These are phyloP conservation scores for Baudoinia panamericana DNA, from an alignment of 495 filamentous ascomycete genomes.

Conservation along the genomic window DNA sequence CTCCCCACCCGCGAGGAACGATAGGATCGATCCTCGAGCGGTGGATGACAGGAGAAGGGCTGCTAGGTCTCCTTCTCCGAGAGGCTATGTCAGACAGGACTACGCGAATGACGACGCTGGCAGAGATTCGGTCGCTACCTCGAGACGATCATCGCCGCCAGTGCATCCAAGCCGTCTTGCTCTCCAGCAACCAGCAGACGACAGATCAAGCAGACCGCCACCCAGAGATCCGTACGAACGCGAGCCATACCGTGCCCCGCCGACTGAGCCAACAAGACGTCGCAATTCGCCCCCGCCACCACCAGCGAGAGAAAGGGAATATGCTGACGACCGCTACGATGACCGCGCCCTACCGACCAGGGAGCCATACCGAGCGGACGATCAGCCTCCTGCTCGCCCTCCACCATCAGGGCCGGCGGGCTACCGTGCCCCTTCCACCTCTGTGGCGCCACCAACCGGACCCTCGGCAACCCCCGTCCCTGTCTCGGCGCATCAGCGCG, in stretches of 20 bases:
- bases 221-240: constrained; percentile 18
- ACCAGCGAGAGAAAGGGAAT: constrained; percentile 22
- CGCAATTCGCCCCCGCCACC: constrained; percentile 6
- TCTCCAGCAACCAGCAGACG: constrained; percentile 8
- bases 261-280: constrained; percentile 7
- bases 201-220: constrained; percentile 22
- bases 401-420: constrained; percentile 20
- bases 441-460: constrained; percentile 14
- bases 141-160: constrained; percentile 31
- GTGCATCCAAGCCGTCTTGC: constrained; percentile 28
- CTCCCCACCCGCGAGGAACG: constrained; percentile 24
- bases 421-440: constrained; percentile 8
- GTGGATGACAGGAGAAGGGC: constrained; percentile 26
- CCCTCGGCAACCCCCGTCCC: constrained; percentile 12
- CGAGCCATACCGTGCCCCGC: constrained; percentile 13
- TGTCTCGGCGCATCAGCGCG: constrained; percentile 13
- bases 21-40: constrained; percentile 23
- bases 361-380: constrained; percentile 12
- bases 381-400: constrained; percentile 17
- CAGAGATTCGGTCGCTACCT: constrained; percentile 25
- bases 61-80: constrained; percentile 28
- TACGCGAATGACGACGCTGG: constrained; percentile 22
- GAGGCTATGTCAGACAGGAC: constrained; percentile 12
- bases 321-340: constrained; percentile 23
- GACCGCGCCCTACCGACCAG: constrained; percentile 22